Percentiles rank a stretch among this genome's conserved stretches.
phyloP scores from a whole-genome alignment of 2,329 filamentous ascomycete genomes.

The Myriosclerotinia scirpicola region DNA sequence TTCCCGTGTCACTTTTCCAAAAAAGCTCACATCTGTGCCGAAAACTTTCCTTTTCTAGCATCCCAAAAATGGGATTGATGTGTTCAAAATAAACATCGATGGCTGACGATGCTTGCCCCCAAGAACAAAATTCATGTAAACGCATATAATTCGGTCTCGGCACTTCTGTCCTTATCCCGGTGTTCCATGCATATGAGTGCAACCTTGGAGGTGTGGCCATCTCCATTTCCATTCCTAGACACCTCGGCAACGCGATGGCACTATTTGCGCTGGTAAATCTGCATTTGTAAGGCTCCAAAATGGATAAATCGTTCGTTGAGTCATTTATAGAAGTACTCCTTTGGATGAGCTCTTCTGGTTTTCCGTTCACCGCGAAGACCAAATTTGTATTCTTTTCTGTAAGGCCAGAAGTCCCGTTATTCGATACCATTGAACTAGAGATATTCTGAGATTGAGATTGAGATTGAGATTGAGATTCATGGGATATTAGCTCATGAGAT shows the following conservation, averaged over 20 bases:
- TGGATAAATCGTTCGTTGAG: constrained; percentile 12
- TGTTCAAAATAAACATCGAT: constrained; percentile 39
- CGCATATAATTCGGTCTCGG: constrained; percentile 23
- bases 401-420: not conserved
- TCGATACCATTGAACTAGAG: not conserved
- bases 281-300: constrained; percentile 23
- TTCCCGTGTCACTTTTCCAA: constrained; percentile 38
- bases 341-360: constrained; percentile 13
- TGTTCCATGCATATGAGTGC: constrained; percentile 44
- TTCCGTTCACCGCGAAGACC: not conserved
- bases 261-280: constrained; percentile 37
- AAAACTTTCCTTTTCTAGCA: constrained; percentile 39
- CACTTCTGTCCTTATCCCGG: constrained; percentile 37
- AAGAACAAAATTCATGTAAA: constrained; percentile 19
- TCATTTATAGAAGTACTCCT: constrained; percentile 12
- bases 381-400: not conserved
- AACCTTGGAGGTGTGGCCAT: constrained; percentile 41
- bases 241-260: constrained; percentile 41
- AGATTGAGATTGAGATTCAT: constrained; percentile 7
- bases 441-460: not conserved
- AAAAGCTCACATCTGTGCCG: constrained; percentile 35
- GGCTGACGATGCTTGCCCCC: constrained; percentile 30
- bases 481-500: not conserved
- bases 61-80: constrained; percentile 41
- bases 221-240: constrained; percentile 40